Base-by-base conservation (phyloP, 208 protist species). In the Crithidia sp. region DNA sequence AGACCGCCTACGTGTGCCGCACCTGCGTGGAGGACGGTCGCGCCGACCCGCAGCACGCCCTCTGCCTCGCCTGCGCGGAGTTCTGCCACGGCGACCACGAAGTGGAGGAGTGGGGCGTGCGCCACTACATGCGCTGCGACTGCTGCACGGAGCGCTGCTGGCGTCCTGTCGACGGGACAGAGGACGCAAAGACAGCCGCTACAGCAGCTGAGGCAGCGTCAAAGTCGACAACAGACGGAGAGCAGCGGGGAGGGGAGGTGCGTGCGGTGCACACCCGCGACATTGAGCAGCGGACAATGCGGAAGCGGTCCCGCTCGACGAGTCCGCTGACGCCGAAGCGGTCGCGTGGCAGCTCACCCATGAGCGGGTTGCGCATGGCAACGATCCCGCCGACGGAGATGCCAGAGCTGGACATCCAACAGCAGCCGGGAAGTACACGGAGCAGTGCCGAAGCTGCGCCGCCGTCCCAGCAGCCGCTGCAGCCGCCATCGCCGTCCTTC, bases 121-220 rank as follows among this genome's bases (percentile, higher is more conserved):
- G 89, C 4, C 83, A 91, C 67, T 86, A 85, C 79, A 96, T 94
- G 91, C 88, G 91, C 13, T 96, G 91, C 60, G 91, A 96, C 78
- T 96, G 91, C 74, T 96, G 91, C 81, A 96, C 91, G 40, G 41
- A 72, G 9, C 84, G 77, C 41, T 96, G 91, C 71, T 96, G 91
- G 89, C 61, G 74, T 2, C 37, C 63, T 19, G 28, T 28, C 1
- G 28, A 61, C 77, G n/a, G 64, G 43, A 19, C 54, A 5, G 53
- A 54, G 43, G 28, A 28, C 28, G 28, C 28, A 28, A 28, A 28
- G 40, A 44, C 37, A 45, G 58, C 52, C 13, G 60, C 17, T 17
- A 36, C 49, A 16, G 16, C 28, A 57, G 45, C 17, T 41, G 65
- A 5, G 37, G 41, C n/a, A 28, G 28, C 28, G 28, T 28, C 28